A percentile compares a stretch with the other conserved stretches of the same genome.
Evolutionary conservation across 116 monocot genomes (phyloP).

Genomic region (Cymodocea nodosa): DNA sequence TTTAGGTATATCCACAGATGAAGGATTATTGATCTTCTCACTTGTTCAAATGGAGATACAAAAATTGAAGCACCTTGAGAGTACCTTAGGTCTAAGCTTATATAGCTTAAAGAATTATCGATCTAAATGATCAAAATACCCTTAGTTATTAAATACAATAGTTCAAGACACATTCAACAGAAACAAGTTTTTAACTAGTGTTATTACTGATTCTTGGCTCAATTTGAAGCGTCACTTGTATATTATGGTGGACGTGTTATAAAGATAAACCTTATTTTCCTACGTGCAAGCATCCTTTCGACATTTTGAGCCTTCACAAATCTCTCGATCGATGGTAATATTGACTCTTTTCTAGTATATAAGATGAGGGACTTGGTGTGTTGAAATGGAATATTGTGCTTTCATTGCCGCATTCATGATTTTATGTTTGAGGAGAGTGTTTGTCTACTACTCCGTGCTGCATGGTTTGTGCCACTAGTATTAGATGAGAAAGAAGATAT

Average conservation of each 20-base stretch:
- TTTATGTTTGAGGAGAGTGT: constrained; percentile 94
- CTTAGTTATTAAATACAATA: too few species aligned
- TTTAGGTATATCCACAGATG: too few species aligned
- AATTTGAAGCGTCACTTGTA: constrained; percentile 66
- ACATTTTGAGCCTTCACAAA: constrained; percentile 52
- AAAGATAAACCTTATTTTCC: constrained; percentile 55
- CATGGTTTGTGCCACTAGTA: constrained; percentile 71
- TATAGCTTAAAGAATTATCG: too few species aligned
- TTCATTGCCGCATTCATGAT: constrained; percentile 61
- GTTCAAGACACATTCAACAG: too few species aligned
- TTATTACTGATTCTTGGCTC: background rate
- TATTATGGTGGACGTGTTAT: constrained; percentile 81
- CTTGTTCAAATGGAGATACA: too few species aligned
- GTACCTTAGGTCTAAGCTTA: too few species aligned
- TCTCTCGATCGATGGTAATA: constrained; percentile 88
- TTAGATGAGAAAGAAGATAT: constrained; percentile 7
- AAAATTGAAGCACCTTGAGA: too few species aligned
- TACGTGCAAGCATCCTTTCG: constrained; percentile 81
- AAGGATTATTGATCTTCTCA: too few species aligned
- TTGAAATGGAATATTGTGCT: background rate
- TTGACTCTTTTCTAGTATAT: background rate
- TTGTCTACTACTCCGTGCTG: constrained; percentile 70
- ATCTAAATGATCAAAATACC: too few species aligned
- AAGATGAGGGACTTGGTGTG: background rate
- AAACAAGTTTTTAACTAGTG: background rate